phyloP scores from a whole-genome alignment of 257 asterid species.

The Nicotiana undulata region DNA sequence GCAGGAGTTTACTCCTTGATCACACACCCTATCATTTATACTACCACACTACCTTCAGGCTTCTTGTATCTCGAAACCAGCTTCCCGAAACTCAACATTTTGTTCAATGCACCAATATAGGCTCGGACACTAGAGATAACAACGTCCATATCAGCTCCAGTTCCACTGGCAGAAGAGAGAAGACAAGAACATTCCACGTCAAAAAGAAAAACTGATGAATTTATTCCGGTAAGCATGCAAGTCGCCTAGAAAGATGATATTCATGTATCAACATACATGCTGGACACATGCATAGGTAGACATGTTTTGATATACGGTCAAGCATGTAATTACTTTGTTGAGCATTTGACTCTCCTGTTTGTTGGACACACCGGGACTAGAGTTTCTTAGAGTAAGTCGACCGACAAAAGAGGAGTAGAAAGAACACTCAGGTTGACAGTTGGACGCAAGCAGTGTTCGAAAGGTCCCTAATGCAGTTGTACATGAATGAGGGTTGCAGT shows the following conservation, averaged over 20 bases:
- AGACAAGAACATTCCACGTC: not conserved
- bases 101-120: slow-evolving; percentile 84
- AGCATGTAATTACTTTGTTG: not conserved
- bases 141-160: slow-evolving; percentile 86
- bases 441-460: not conserved
- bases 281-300: not conserved
- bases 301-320: not conserved
- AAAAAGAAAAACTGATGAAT: not conserved
- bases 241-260: not conserved
- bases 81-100: slow-evolving; percentile 50
- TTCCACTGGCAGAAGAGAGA: slow-evolving; percentile 44
- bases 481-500: not conserved
- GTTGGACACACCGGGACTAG: not conserved
- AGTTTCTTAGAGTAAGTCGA: not conserved
- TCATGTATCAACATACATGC: not conserved
- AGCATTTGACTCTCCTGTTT: not conserved
- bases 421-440: not conserved
- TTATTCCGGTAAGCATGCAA: not conserved
- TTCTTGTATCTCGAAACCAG: slow-evolving; percentile 4
- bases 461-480: not conserved
- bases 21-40: not conserved
- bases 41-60: slow-evolving; percentile 2
- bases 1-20: not conserved
- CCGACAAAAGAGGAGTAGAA: not conserved
- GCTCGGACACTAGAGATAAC: slow-evolving; percentile 89